Evolutionary conservation across 306 rosid genomes (phyloP), one percentile per base, ranked within the genome.

Genomic region (Citrullus mucosospermus): DNA sequence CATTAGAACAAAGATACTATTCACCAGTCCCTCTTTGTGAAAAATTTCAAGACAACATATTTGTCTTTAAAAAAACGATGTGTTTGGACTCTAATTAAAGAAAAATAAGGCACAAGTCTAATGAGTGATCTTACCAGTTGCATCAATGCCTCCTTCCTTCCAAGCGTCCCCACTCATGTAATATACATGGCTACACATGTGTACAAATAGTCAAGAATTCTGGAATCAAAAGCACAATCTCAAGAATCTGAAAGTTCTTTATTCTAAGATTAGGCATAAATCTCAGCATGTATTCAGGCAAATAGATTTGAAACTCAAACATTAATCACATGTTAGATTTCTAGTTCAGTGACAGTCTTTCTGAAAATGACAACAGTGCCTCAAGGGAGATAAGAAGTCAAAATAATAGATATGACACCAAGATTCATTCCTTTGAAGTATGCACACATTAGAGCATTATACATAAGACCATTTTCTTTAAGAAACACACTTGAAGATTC

Each of bases 81-180:
- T 6, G 28, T 50, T 28, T 48, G 46, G 11, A 32, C 17, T 17
- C 62, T 32, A 74, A 53, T 32, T 16, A 32, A 73, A 9, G 16
- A 74, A 34, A 34, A 74, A 53, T 8, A 74, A 74, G 48, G 32
- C 50, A 18, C 63, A 34, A 74, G 62, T 54, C 78, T 34, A 74
- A 34, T 34, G 44, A 16, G 60, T 72, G 43, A 51, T 74, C 91
- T 91, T 79, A 96, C 99, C 99, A 69, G 99, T 96, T 82, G 91
- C 96, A 88, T 96, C 99, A 60, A 96, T 96, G 62, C 99, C 99
- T 72, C 99, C 99, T 84, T 91, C 99, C 84, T 96, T 96, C 99
- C 99, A 96, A 78, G 97, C 96, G 67, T 96, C 99, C 59, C 99
- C 99, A 79, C 99, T 96, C 99, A 96, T 96, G 88, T 96, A 96